Percentiles rank a stretch among this genome's conserved stretches.
Conservation (phyloP, 78 protist species). For the Dictyostelium firmibasis region DNA sequence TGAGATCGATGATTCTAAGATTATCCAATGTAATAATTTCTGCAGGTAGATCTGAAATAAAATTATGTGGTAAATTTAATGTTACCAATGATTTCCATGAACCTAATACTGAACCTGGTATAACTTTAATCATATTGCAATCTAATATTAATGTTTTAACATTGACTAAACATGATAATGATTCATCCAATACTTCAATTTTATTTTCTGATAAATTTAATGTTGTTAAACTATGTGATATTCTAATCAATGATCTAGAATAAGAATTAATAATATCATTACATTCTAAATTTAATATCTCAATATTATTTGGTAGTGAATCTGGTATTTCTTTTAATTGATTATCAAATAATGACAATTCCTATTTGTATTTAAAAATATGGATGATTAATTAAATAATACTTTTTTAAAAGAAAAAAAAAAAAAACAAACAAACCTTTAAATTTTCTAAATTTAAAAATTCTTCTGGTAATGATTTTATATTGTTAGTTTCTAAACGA, state of each 20-base stretch:
- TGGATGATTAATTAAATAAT: too few relatives aligned
- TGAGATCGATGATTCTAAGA: constrained; percentile 17
- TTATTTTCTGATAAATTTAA: constrained; percentile 49
- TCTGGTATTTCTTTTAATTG: constrained; percentile 19
- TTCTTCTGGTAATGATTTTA: background rate
- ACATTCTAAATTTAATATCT: constrained; percentile 19
- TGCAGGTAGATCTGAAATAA: constrained; percentile 10
- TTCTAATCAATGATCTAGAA: background rate
- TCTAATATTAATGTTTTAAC: constrained; percentile 8
- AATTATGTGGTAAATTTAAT: constrained; percentile 32
- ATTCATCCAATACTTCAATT: constrained; percentile 16
- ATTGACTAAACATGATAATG: background rate
- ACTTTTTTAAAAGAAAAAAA: background rate
- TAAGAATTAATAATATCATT: background rate
- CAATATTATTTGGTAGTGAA: constrained; percentile 20
- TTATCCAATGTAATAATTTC: background rate
- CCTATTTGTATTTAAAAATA: too few relatives aligned
- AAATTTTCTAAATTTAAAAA: background rate
- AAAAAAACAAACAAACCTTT: background rate
- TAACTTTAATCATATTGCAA: constrained; percentile 8
- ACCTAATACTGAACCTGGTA: constrained; percentile 5
- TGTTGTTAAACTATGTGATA: background rate
- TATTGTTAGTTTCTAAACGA: constrained; percentile 31
- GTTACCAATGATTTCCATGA: constrained; percentile 38
- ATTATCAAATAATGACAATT: constrained; percentile 39